Evolutionary conservation across 208 protist genomes (phyloP), one percentile per base, ranked within the genome.

Genomic region (Acanthamoeba castellanii): DNA sequence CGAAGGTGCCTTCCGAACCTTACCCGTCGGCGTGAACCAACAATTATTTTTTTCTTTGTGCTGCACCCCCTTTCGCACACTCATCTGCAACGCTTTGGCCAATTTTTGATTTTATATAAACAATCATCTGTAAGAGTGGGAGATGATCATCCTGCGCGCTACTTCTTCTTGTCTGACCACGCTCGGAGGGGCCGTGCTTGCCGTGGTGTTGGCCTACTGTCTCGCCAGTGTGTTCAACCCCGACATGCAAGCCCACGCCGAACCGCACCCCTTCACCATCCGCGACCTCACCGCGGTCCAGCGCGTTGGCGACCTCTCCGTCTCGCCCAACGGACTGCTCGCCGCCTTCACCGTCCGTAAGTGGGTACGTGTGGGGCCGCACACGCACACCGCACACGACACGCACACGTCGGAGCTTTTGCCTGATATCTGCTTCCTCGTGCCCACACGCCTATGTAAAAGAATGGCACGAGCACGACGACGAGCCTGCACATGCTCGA

Each of bases 291-390:
- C 76, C 16, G 84, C 27, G 50, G n/a, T 93, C 27, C 27, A 50
- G 47, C 32, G 84, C 64, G 81, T 95, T 13, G 68, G 47, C 34
- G 82, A 61, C 57, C 27, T 92, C 20, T 18, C 82, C 22, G 94
- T 95, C 1, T 93, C 84, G 20, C 74, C 66, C 18, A 66, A 96
- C 74, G 95, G 95, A 14, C 20, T n/a, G 18, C 89, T 64, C 76
- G 95, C 72, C 30, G 92, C 76, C 45, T 96, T 95, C 57, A 61
- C 52, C 32, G 81, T 95, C 6, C 88, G 81, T 34, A 37, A 72
- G 37, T 95, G 84, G 92, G 82, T 93, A 34, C 25, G 30, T 5
- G 45, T 16, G 52, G 87, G 32, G 30, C 27, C 32, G 14, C 45
- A 89, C 78, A 87, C 27, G 30, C 30, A 13, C 34, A 27, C 16